Evolutionary conservation across 1,284 basidiomycete genomes (phyloP), one percentile per base, ranked within the genome.

Genomic region (Apiotrichum veenhuisii): DNA sequence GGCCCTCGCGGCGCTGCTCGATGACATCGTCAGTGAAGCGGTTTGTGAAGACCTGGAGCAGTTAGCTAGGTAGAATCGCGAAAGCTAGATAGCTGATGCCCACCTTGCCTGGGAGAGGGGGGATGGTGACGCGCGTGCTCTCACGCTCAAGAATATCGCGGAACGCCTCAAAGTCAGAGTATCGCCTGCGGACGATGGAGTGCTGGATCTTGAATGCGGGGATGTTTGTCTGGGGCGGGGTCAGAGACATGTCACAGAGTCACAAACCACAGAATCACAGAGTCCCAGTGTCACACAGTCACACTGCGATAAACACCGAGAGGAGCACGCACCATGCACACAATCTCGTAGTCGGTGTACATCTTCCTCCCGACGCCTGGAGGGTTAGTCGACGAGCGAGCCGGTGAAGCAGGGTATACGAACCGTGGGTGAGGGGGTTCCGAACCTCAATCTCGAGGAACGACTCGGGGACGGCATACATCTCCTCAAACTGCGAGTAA

Each of bases 91-190:
- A 30, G 3, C 18, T 30, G n/a, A 12, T 23, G 59, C 69, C 55
- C 50, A 75, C 75, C 78, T 98, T 98, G 57, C 95, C 95, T 1
- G 95, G 96, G 42, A 98, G 84, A 23, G 91, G 85, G 0, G 95
- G 95, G 69, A 98, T 98, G 77, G 97, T 98, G 64, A 98, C 96
- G 26, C 96, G 83, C 7, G 93, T 97, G 12, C 87, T 89, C 78
- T 99, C 95, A 65, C 93, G 86, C 78, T 99, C 96, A 48, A 99
- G 85, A 69, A 97, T 91, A 76, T 99, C 95, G 50, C 94, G 86
- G 82, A 99, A 99, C 8, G 95, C 94, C 76, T 99, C 95, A 74
- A 99, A 99, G 78, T 98, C 95, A 48, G 92, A 96, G 77, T 98
- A 98, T 50, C 96, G 88, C 54, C 96, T 83, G 57, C 95, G 86